A percentile compares a stretch with the other conserved stretches of the same genome.
These are phyloP conservation scores for Flagelloscypha sp. DNA, from an alignment of 768 basidiomycete genomes.

Conservation along the genomic window DNA sequence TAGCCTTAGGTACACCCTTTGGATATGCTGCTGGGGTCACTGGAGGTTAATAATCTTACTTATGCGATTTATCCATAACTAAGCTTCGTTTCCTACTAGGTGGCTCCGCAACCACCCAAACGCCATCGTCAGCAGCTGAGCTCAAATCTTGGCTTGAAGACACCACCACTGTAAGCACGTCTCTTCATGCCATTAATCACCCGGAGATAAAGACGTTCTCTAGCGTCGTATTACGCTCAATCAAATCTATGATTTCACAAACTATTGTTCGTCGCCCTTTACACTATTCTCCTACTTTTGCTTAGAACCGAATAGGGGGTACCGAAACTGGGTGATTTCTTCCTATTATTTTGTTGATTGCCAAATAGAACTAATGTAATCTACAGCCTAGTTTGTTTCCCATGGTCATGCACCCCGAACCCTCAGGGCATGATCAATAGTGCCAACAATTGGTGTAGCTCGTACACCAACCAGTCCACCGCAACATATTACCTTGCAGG, in stretches of 20 bases:
- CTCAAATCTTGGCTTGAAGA: conserved; percentile 18
- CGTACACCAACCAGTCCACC: conserved; percentile 12
- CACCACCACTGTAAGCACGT: conserved; percentile 14
- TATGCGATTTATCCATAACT: no score
- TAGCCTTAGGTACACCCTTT: no score
- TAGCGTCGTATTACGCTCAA: conserved; percentile 18
- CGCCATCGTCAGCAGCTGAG: conserved; percentile 15
- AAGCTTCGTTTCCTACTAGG: no score
- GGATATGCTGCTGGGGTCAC: no score
- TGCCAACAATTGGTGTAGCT: conserved; percentile 13
- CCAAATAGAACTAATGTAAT: no score
- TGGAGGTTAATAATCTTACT: no score
- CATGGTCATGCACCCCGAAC: conserved; percentile 18
- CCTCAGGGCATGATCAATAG: conserved; percentile 13
- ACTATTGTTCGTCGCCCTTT: no score
- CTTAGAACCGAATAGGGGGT: no score
- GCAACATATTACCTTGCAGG: conserved; percentile 14
- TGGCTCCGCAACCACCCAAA: conserved; percentile 13
- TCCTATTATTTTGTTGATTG: no score
- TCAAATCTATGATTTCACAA: conserved; percentile 15
- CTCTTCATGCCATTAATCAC: no score
- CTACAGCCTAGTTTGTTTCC: conserved; percentile 12
- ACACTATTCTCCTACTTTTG: no score
- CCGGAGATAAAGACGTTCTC: no score
- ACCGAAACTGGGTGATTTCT: conserved; percentile 14